phyloP scores from a whole-genome alignment of 148 eudicot species.

The Arbutus unedo region DNA sequence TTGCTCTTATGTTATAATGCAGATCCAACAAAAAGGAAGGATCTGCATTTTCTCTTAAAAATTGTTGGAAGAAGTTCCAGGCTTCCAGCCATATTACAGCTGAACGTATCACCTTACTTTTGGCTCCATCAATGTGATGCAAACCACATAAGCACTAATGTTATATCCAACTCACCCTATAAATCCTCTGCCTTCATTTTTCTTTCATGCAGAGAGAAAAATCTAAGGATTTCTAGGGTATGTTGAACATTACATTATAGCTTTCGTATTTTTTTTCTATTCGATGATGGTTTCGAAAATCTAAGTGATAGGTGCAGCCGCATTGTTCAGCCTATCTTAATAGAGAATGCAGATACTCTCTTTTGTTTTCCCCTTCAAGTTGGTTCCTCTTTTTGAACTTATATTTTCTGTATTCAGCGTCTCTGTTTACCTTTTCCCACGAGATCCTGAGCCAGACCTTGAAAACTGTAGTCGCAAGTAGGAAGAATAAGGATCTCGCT shows the following conservation, averaged over 20 bases:
- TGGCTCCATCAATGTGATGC: not conserved
- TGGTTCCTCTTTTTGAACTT: not conserved
- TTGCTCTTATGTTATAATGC: too few relatives aligned
- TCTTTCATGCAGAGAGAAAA: not conserved
- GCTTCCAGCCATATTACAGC: not conserved
- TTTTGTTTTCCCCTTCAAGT: not conserved
- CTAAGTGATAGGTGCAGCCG: not conserved
- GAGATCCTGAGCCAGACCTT: conserved; percentile 42
- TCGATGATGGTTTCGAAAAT: not conserved
- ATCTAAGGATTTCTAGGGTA: not conserved
- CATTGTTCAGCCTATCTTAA: not conserved
- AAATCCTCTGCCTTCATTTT: not conserved
- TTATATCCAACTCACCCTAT: not conserved
- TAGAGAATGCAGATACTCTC: not conserved
- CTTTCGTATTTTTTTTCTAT: not conserved
- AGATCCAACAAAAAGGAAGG: not conserved
- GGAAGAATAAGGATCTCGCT: conserved; percentile 54
- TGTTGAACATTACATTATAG: not conserved
- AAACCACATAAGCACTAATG: not conserved
- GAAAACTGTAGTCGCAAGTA: conserved; percentile 66
- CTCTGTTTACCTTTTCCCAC: conserved; percentile 41
- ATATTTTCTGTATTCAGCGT: not conserved
- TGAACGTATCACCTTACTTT: not conserved
- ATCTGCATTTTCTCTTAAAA: not conserved
- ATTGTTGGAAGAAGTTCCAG: not conserved